A percentile compares a stretch with the other conserved stretches of the same genome.
Conservation (phyloP, 805 yeast species). For the Yamadazyma ubonensis region DNA sequence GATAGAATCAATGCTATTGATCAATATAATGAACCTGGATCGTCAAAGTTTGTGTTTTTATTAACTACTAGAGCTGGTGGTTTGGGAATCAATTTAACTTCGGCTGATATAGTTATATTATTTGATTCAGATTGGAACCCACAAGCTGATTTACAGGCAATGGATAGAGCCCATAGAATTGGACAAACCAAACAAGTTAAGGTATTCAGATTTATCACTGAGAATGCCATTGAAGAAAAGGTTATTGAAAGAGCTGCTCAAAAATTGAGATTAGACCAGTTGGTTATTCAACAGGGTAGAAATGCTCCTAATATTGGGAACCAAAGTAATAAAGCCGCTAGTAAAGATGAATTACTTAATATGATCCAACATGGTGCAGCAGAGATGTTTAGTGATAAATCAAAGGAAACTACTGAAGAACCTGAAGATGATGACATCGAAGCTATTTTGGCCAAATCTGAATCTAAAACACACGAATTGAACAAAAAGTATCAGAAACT, state of each 20-base stretch:
- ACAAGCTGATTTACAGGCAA: conserved; percentile 84
- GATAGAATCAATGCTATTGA: conserved; percentile 76
- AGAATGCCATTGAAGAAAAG: conserved; percentile 81
- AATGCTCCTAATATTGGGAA: conserved; percentile 31
- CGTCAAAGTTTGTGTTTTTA: conserved; percentile 69
- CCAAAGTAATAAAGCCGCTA: conserved; percentile 39
- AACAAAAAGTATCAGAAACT: conserved; percentile 62
- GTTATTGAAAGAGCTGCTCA: conserved; percentile 81
- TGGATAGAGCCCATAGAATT: conserved; percentile 88
- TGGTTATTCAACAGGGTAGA: conserved; percentile 79
- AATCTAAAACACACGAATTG: conserved; percentile 59
- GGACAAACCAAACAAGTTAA: conserved; percentile 84
- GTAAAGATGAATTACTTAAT: conserved; percentile 70
- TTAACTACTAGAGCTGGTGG: conserved; percentile 91
- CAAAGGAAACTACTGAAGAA: conserved; percentile 30
- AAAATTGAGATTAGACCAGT: conserved; percentile 72
- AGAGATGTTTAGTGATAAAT: conserved; percentile 47
- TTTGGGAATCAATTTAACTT: conserved; percentile 76
- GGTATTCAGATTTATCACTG: conserved; percentile 75
- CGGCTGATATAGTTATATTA: conserved; percentile 75
- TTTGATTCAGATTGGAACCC: conserved; percentile 89
- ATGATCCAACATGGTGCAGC: conserved; percentile 87
- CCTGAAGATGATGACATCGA: conserved; percentile 56
- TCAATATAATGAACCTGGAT: conserved; percentile 73
- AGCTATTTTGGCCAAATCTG: conserved; percentile 56